Percentiles rank a stretch among this genome's conserved stretches.
Evolutionary conservation across 208 protist genomes (phyloP).

Genomic region (Wallacemonas sp.): DNA sequence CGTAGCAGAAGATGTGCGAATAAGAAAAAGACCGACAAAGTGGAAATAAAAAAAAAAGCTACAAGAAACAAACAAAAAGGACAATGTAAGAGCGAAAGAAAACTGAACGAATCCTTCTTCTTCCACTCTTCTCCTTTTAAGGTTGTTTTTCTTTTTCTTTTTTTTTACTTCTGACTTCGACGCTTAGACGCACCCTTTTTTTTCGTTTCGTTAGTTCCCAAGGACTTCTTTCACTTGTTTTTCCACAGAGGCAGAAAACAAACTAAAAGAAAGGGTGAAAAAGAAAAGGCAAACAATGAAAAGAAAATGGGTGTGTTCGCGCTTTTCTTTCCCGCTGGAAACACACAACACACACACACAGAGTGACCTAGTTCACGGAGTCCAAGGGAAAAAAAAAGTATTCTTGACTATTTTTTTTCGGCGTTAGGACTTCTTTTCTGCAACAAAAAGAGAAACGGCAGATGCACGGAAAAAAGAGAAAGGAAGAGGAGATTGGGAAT

Average conservation of each 20-base stretch:
- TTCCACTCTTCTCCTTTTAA: not conserved
- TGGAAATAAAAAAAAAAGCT: not conserved
- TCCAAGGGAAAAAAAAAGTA: not conserved
- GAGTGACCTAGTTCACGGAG: too few species aligned
- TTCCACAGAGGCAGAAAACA: constrained; percentile 5
- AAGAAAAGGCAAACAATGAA: too few species aligned
- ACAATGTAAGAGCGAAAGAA: too few species aligned
- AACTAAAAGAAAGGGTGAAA: constrained; percentile 15
- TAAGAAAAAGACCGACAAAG: not conserved
- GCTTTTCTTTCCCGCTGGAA: too few species aligned
- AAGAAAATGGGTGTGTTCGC: too few species aligned
- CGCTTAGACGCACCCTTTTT: too few species aligned
- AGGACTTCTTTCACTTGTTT: not conserved
- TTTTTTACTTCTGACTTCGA: too few species aligned
- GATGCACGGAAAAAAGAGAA: too few species aligned
- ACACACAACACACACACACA: too few species aligned
- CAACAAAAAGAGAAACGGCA: not conserved
- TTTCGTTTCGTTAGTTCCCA: too few species aligned
- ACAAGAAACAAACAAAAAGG: constrained; percentile 13
- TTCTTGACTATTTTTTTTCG: not conserved
- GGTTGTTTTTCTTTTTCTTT: not conserved
- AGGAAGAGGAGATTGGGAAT: too few species aligned
- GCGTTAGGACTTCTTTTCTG: not conserved
- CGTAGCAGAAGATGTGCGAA: constrained; percentile 1
- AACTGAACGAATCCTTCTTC: not conserved